Conservation (phyloP, 1,139 yeast species). For the Taiozyma onychis region DNA sequence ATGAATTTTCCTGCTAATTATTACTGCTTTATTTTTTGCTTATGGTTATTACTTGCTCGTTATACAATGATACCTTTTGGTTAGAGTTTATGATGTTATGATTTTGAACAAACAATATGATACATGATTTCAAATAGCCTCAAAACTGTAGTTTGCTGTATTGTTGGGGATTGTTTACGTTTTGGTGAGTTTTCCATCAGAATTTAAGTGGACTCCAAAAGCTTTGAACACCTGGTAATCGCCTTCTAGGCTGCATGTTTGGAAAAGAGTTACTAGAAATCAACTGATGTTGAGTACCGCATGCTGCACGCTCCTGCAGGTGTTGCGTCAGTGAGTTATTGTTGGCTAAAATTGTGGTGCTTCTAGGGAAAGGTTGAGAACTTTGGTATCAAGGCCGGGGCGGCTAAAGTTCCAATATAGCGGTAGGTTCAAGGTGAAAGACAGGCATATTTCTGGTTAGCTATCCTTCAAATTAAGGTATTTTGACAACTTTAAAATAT, state of each 20-base stretch:
- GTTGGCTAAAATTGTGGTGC: too few species aligned
- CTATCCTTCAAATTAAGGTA: too few species aligned
- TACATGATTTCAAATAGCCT: neutral
- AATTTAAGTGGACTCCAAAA: too few species aligned
- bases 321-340: neutral
- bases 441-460: too few species aligned
- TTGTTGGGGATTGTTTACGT: too few species aligned
- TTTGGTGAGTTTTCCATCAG: too few species aligned
- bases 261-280: neutral
- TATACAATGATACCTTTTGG: neutral
- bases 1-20: neutral
- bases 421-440: too few species aligned
- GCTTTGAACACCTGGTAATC: too few species aligned
- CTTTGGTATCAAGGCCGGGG: too few species aligned
- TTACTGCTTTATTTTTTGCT: neutral
- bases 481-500: too few species aligned
- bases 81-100: constrained; percentile 6
- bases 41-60: neutral
- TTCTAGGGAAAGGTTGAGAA: too few species aligned
- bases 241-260: neutral
- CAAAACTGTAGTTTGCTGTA: neutral
- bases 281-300: neutral
- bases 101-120: neutral
- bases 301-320: neutral
- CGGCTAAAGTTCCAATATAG: too few species aligned